These are phyloP conservation scores for Lasiodiplodia hormozganensis DNA, from an alignment of 2,329 filamentous ascomycete genomes.

Conservation along the genomic window DNA sequence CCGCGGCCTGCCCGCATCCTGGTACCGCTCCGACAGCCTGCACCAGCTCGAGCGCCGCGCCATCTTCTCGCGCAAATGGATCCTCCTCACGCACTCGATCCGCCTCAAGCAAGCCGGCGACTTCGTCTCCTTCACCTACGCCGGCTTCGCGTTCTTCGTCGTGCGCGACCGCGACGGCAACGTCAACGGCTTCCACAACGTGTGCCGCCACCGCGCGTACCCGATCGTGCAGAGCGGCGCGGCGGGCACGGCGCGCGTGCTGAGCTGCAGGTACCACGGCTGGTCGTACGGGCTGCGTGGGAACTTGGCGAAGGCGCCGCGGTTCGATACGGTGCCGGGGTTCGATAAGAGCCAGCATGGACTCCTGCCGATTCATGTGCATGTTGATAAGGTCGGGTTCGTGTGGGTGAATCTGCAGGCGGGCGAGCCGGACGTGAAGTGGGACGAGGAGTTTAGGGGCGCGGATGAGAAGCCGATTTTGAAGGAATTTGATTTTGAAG, in stretches of 20 bases:
- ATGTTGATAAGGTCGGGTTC: conserved; percentile 43
- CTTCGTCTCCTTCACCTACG: conserved; percentile 63
- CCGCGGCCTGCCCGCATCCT: conserved; percentile 57
- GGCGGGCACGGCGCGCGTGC: conserved; percentile 42
- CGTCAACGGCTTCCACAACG: conserved; percentile 48
- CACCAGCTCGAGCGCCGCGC: conserved; percentile 64
- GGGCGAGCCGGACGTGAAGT: conserved; percentile 41
- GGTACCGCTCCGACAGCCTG: conserved; percentile 62
- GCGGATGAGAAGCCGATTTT: conserved; percentile 45
- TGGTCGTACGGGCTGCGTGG: conserved; percentile 51
- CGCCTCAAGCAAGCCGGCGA: conserved; percentile 61
- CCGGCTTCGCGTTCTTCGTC: conserved; percentile 56
- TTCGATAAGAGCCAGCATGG: conserved; percentile 50
- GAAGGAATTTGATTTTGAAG: conserved; percentile 42
- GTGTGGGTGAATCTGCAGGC: conserved; percentile 48
- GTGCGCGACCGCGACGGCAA: conserved; percentile 9
- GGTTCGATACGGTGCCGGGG: conserved; percentile 48
- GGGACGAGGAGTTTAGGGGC: conserved; percentile 41
- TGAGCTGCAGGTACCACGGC: conserved; percentile 53
- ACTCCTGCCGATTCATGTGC: conserved; percentile 44
- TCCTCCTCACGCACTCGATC: conserved; percentile 61
- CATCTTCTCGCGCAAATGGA: conserved; percentile 65
- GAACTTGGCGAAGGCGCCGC: conserved; percentile 49
- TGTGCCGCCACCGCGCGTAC: conserved; percentile 52
- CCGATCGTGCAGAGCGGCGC: conserved; percentile 35